These are phyloP conservation scores for Beauveria australis DNA, from an alignment of 2,329 filamentous ascomycete genomes.

Conservation along the genomic window DNA sequence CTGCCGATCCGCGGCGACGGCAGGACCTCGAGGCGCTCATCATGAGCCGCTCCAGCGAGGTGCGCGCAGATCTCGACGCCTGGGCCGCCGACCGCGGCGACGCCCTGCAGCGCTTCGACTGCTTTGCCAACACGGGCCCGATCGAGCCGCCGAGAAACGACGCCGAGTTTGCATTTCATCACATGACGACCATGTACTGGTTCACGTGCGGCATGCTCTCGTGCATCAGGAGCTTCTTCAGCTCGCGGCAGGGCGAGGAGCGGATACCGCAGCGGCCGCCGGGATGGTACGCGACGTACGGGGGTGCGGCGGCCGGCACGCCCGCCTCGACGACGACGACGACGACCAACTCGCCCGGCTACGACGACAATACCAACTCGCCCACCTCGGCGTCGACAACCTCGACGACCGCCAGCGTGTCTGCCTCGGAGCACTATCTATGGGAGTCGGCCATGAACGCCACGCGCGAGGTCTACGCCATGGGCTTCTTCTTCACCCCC, in stretches of 20 bases:
- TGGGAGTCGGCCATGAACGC: conserved; percentile 9
- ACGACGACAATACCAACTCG: neutral
- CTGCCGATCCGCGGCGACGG: conserved; percentile 4
- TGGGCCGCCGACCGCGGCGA: conserved; percentile 13
- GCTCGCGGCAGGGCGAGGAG: neutral
- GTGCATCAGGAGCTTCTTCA: conserved; percentile 7
- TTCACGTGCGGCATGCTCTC: conserved; percentile 9
- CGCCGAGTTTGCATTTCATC: conserved; percentile 13
- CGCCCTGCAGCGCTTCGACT: conserved; percentile 12
- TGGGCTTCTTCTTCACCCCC: conserved; percentile 5
- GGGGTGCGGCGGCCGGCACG: neutral
- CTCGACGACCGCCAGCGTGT: conserved; percentile 1
- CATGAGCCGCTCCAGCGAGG: conserved; percentile 11
- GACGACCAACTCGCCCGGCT: neutral
- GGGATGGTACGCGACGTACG: neutral
- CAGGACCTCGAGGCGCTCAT: conserved; percentile 7
- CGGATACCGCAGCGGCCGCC: neutral
- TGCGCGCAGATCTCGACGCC: conserved; percentile 6
- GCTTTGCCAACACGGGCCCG: conserved; percentile 6
- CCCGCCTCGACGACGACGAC: neutral
- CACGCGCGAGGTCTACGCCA: conserved; percentile 1
- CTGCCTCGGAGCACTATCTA: conserved; percentile 5
- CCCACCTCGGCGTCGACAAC: neutral
- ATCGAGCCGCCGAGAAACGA: conserved; percentile 11
- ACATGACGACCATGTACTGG: conserved; percentile 14